Base-by-base conservation (phyloP, 306 rosid genomes). In the Citrullus mucosospermus region DNA sequence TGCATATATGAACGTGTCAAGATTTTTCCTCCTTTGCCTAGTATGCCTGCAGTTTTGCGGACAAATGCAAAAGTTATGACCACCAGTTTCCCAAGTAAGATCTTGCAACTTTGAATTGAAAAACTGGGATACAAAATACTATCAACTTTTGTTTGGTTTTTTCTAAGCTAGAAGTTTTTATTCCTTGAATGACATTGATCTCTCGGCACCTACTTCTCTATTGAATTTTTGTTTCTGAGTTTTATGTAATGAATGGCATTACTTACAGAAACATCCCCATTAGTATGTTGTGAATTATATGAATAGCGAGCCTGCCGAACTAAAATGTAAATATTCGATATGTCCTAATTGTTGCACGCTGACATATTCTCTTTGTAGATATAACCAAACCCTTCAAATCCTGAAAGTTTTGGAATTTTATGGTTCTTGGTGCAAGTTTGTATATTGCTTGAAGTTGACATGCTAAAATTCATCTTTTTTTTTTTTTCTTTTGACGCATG, bases 1-100 rank as follows among this genome's bases (percentile, higher is more conserved):
- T 88, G 88, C 77, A 79, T 89, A 80, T 90, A 91, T 66, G 91
- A 91, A 39, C 82, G 78, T 58, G 80, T 77, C 79, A 92, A 89
- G 86, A 75, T 17, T 14, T 86, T 81, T 78, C 85, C 85, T 63
- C 81, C 71, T 84, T 58, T 89, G 81, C 81, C 86, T 57, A 79
- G 86, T 71, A 86, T 85, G 53, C 87, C 88, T 81, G 83, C 54
- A 48, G 51, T 87, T 76, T 82, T 77, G 73, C 87, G 83, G 82
- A 89, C 80, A 79, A 82, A 78, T 50, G 89, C 81, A 79, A 92
- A 83, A 86, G 86, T 85, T 79, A 85, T 30, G 71, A 79, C 79
- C 77, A 79, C 80, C 55, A 60, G 73, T 11, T 77, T 56, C 55
- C 50, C 90, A 81, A 84, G 97, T 88, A 86, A 75, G 86, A 58